Percentiles rank a stretch among this genome's conserved stretches.
Evolutionary conservation across 306 rosid species (phyloP).

Genomic region (Corylus heterophylla): DNA sequence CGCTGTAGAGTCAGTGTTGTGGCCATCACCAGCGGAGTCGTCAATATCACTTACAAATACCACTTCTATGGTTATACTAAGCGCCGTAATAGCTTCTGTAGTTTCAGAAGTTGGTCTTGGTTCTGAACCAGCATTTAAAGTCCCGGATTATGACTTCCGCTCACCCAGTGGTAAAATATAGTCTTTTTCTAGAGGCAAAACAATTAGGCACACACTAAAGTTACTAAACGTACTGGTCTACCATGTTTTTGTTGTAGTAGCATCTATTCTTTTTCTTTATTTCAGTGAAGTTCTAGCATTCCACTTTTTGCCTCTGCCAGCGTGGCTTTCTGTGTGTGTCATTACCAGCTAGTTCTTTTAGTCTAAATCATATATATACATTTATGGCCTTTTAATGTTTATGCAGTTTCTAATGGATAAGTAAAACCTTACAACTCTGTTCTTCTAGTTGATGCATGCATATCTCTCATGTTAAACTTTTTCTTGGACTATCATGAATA

Average conservation of each 20-base stretch:
- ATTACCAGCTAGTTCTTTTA: background rate
- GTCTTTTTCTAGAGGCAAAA: slow-evolving; percentile 2
- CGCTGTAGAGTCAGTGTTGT: slow-evolving; percentile 79
- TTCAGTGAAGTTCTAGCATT: background rate
- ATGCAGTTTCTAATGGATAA: background rate
- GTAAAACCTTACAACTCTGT: background rate
- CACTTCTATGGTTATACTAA: slow-evolving; percentile 91
- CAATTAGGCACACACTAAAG: background rate
- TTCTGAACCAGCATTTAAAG: slow-evolving; percentile 83
- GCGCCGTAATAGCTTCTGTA: slow-evolving; percentile 88
- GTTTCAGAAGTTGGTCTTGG: slow-evolving; percentile 87
- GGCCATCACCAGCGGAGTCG: slow-evolving; percentile 77
- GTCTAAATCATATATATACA: background rate
- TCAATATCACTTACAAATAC: slow-evolving; percentile 69
- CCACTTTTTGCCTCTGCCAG: slow-evolving; percentile 5
- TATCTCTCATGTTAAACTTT: background rate
- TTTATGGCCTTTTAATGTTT: background rate
- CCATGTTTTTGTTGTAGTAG: background rate
- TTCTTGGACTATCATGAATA: background rate
- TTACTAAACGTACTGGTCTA: background rate
- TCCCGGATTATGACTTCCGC: slow-evolving; percentile 84
- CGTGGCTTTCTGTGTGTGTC: background rate
- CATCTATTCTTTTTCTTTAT: background rate
- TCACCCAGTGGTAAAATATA: slow-evolving; percentile 71
- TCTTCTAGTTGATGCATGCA: background rate